Percentiles rank a stretch among this genome's conserved stretches.
Conservation (phyloP, 1,284 basidiomycete genomes). For the Athelia sp. region DNA sequence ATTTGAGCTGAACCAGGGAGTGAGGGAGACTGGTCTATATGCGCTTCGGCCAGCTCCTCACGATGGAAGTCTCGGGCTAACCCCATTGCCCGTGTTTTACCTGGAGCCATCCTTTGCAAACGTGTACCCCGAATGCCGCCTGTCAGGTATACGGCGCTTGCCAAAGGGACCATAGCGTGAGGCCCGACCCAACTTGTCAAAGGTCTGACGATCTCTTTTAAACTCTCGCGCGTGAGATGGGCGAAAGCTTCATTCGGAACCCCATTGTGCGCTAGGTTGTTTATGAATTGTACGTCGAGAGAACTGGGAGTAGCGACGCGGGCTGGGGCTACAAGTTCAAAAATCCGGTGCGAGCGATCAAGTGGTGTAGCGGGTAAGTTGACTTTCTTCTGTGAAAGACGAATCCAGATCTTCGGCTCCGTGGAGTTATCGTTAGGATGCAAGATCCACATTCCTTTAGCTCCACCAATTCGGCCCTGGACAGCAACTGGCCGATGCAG, state of each 20-base stretch:
- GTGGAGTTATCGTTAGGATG: constrained; percentile 43
- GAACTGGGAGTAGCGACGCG: constrained; percentile 31
- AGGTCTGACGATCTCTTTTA: background rate
- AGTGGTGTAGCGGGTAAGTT: constrained; percentile 15
- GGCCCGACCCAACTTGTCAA: background rate
- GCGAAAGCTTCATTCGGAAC: constrained; percentile 40
- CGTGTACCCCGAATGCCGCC: constrained; percentile 42
- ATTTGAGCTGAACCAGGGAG: constrained; percentile 5
- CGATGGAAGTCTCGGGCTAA: constrained; percentile 31
- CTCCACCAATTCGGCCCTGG: constrained; percentile 63
- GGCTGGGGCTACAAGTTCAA: constrained; percentile 44
- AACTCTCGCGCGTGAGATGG: constrained; percentile 36
- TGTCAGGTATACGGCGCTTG: constrained; percentile 31
- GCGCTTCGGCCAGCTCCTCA: constrained; percentile 17
- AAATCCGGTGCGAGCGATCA: constrained; percentile 46
- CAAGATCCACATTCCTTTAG: constrained; percentile 66
- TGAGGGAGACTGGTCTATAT: constrained; percentile 9
- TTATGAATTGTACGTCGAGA: constrained; percentile 49
- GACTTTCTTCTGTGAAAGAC: constrained; percentile 64
- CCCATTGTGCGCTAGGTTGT: constrained; percentile 60
- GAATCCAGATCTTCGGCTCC: constrained; percentile 61
- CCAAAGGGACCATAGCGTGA: constrained; percentile 21
- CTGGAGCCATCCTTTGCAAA: constrained; percentile 38
- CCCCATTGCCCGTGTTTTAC: constrained; percentile 50
- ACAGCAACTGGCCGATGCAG: constrained; percentile 47